Evolutionary conservation across 306 rosid genomes (phyloP).

Genomic region (Quercus bicolor): DNA sequence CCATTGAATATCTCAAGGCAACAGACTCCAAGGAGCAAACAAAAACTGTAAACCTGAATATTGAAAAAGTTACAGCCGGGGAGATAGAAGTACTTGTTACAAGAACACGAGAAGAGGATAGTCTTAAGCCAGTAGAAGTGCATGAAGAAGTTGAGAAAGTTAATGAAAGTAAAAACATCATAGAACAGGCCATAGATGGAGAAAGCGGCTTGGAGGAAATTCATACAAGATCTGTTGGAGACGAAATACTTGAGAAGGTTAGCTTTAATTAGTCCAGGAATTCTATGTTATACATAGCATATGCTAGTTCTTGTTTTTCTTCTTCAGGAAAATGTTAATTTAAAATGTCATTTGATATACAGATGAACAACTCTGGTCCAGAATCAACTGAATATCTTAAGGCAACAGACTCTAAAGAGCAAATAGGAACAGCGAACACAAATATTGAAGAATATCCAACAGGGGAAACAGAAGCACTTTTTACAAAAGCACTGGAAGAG

Average conservation of each 20-base stretch:
- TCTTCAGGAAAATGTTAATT: too few species aligned
- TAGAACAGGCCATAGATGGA: not conserved
- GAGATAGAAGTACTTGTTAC: too few species aligned
- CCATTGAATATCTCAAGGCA: not conserved
- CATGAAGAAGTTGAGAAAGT: not conserved
- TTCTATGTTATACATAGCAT: too few species aligned
- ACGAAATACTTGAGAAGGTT: not conserved
- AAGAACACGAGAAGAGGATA: too few species aligned
- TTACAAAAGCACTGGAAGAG: slow-evolving; percentile 1
- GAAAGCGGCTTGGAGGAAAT: not conserved
- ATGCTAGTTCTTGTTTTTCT: too few species aligned
- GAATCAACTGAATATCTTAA: not conserved
- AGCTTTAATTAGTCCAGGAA: too few species aligned
- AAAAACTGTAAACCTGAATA: not conserved
- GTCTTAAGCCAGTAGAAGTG: too few species aligned
- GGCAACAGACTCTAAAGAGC: not conserved
- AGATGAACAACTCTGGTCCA: slow-evolving; percentile 5
- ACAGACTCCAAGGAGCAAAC: not conserved
- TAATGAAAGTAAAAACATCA: not conserved
- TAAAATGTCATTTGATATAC: not conserved
- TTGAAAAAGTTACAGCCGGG: not conserved
- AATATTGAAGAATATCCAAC: not conserved
- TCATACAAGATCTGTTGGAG: not conserved
- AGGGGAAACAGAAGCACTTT: not conserved
- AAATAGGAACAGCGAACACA: not conserved